These are phyloP conservation scores for Epichloe sp. DNA, from an alignment of 2,329 filamentous ascomycete species.

Conservation along the genomic window DNA sequence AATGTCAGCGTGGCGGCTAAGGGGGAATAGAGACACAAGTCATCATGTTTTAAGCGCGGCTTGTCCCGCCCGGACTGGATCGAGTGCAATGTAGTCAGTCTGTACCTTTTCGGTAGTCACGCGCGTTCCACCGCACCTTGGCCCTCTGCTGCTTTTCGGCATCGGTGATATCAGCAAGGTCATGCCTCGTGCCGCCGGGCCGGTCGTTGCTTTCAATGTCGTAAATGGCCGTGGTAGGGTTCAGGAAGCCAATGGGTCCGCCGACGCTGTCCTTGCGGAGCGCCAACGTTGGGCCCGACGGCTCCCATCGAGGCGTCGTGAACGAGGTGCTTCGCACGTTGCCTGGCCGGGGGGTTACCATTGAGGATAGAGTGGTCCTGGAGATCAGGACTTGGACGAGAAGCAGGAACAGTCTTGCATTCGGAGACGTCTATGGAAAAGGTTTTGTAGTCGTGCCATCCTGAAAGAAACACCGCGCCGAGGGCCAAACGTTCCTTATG, in stretches of 20 bases:
- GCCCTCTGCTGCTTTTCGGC: conserved; percentile 4
- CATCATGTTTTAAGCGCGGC: not conserved
- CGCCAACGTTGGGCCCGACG: conserved; percentile 5
- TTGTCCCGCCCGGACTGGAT: not conserved
- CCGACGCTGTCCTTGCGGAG: conserved; percentile 8
- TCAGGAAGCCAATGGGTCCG: conserved; percentile 8
- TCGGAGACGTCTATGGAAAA: too few relatives aligned
- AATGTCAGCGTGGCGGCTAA: too few relatives aligned
- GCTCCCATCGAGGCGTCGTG: conserved; percentile 5
- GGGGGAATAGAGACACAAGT: too few relatives aligned
- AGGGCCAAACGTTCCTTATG: too few relatives aligned
- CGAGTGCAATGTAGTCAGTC: not conserved
- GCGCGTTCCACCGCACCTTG: conserved; percentile 8
- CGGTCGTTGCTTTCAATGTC: conserved; percentile 5
- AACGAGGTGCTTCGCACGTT: conserved; percentile 5
- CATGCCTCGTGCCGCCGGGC: not conserved
- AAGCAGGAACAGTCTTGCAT: too few relatives aligned
- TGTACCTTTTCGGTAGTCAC: conserved; percentile 7
- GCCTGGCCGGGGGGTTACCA: not conserved
- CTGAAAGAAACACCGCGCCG: too few relatives aligned
- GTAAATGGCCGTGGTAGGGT: conserved; percentile 8
- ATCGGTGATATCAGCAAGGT: not conserved
- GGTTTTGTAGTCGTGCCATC: too few relatives aligned
- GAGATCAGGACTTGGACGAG: not conserved
- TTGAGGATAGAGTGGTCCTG: not conserved